Evolutionary conservation across 768 basidiomycete species (phyloP), one percentile per base, ranked within the genome.

Genomic region (Lyophyllum atratum): DNA sequence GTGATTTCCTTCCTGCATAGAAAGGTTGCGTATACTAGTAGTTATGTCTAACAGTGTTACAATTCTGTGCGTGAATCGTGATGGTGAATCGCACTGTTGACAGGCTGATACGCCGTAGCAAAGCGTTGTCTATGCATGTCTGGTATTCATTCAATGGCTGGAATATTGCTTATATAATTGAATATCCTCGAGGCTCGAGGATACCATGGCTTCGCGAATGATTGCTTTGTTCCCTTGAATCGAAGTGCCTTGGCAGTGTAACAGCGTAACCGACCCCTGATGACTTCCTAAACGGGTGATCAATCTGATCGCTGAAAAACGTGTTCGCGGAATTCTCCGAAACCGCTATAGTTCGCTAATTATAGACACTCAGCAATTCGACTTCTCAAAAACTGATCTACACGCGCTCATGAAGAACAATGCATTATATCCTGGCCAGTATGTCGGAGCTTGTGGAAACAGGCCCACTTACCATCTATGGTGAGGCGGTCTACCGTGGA

Each of bases 321-420:
- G 59, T 59, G 59, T 63, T 59, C 51, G 37, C 62, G 62, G 62
- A 58, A 56, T 56, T 40, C 10, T 28, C 62, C 62, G 62, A 60
- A 48, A 4, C 29, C 33, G 12, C 15, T 10, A 39, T 46, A 50
- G 29, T 55, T 42, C 45, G 54, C 37, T 44, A 40, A 51, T 26
- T 52, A 42, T 51, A 39, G 45, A 48, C 42, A 26, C 37, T 40
- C 24, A 9, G 8, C n/a, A 9, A 25, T 34, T n/a, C 31, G 22
- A 54, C 45, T 24, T 54, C 49, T 10, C 17, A 9, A 29, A 9
- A 43, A 45, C 25, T 15, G 12, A 39, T 53, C 50, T 25, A 54
- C 49, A 50, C 44, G 49, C 34, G 45, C 49, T 31, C 39, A 37
- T n/a, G 21, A n/a, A 55, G 53, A 45, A 60, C 62, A 60, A 60